phyloP scores from a whole-genome alignment of 306 rosid genomes.

The Boehmeria nivea region DNA sequence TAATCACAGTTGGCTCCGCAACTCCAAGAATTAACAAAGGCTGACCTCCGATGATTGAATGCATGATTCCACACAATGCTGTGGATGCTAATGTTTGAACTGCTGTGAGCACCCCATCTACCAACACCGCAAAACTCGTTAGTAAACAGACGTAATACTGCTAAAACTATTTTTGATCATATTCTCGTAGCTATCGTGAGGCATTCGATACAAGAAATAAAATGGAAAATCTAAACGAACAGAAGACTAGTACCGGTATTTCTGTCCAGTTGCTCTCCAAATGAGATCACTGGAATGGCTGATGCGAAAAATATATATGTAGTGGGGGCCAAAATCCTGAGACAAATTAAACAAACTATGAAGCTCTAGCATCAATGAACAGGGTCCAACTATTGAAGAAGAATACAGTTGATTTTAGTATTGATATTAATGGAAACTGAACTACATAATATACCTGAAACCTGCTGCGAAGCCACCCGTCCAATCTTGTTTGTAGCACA shows the following conservation, averaged over 20 bases:
- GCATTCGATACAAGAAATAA: conserved; percentile 3
- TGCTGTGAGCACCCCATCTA: conserved; percentile 78
- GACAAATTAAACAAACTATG: conserved; percentile 9
- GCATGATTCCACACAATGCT: conserved; percentile 72
- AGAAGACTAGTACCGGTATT: conserved; percentile 41
- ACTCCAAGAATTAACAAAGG: conserved; percentile 80
- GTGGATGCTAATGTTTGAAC: conserved; percentile 85
- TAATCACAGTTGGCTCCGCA: conserved; percentile 81
- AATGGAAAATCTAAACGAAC: too few relatives aligned
- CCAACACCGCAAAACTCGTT: conserved; percentile 3
- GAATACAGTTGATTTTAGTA: too few relatives aligned
- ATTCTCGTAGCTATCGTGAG: conserved; percentile 1
- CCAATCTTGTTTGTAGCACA: conserved; percentile 75
- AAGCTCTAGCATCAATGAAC: too few relatives aligned
- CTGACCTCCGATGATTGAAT: conserved; percentile 77
- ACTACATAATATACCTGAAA: conserved; percentile 52
- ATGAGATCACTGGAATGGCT: conserved; percentile 77
- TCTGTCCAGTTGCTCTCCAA: conserved; percentile 78
- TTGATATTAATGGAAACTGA: too few relatives aligned
- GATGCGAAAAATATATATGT: conserved; percentile 77
- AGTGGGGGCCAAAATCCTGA: conserved; percentile 76
- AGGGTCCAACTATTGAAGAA: too few relatives aligned
- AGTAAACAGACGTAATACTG: too few relatives aligned
- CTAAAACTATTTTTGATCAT: background rate
- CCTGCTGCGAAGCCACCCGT: conserved; percentile 58